phyloP scores from a whole-genome alignment of 202 grass and related monocot species.

The Zoysia matrella region DNA sequence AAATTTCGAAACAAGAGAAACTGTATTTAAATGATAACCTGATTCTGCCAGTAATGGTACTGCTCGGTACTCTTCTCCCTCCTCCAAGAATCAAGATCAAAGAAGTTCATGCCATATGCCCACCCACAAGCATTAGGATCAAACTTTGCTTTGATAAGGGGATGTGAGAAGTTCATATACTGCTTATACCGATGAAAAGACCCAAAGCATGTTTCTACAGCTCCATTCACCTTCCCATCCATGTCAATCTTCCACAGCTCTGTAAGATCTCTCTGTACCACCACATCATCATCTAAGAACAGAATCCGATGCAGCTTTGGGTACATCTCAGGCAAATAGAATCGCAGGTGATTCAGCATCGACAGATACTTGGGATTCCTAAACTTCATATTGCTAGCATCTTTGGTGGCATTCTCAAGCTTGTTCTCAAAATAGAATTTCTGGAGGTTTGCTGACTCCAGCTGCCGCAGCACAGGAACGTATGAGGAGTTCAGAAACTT shows the following conservation, averaged over 20 bases:
- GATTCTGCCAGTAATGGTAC: conserved; percentile 99
- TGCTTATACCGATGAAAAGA: conserved; percentile 96
- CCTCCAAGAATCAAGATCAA: conserved; percentile 95
- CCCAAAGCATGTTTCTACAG: conserved; percentile 97
- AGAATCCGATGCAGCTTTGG: conserved; percentile 88
- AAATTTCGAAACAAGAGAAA: not conserved
- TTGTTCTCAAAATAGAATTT: conserved; percentile 99
- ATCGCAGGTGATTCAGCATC: conserved; percentile 91
- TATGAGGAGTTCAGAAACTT: conserved; percentile 97
- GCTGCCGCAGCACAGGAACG: conserved; percentile 92
- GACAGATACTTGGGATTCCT: conserved; percentile 98
- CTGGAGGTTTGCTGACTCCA: conserved; percentile 92
- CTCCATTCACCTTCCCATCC: conserved; percentile 98
- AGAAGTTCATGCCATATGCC: conserved; percentile 99
- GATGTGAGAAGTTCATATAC: conserved; percentile 99
- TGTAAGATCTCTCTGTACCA: conserved; percentile 88
- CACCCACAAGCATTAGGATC: conserved; percentile 92
- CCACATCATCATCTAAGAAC: conserved; percentile 97
- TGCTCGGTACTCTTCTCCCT: conserved; percentile 91
- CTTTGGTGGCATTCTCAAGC: conserved; percentile 98
- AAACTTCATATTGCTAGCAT: conserved; percentile 99
- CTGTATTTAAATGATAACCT: conserved; percentile 47
- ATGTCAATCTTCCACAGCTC: conserved; percentile 96
- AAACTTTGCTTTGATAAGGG: conserved; percentile 92
- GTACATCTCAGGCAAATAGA: conserved; percentile 99